Base-by-base conservation (phyloP, 352 stramenopile species). In the Globisporangium barbulae region DNA sequence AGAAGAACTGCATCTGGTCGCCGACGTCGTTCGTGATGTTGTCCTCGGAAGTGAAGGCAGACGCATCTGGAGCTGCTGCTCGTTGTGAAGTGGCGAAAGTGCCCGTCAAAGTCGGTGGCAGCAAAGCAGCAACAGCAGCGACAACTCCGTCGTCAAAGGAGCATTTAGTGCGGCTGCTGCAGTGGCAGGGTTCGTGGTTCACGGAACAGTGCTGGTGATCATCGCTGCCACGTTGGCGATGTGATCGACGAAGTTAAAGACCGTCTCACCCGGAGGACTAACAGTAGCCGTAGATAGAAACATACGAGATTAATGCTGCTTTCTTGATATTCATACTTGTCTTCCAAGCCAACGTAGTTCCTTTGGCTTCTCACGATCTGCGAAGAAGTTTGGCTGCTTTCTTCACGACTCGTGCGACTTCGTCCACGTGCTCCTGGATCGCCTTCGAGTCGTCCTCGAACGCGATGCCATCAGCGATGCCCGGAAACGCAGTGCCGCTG, bases 381-480 rank as follows among this genome's bases (percentile, higher is more conserved):
- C 42, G 19, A 1, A 48, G 21, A 19, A 48, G 5, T 9, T 58
- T 53, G 3, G 73, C 75, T n/a, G 75, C 78, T 7, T 53, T 65
- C 4, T 68, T n/a, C n/a, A n/a, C n/a, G n/a, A n/a, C n/a, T n/a
- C n/a, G n/a, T n/a, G n/a, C n/a, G n/a, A n/a, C 71, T 25, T 79
- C 76, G 31, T 77, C 55, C 6, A 88, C 70, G 44, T 88, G 76
- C 4, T 44, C 17, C 48, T 88, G 79, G 15, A 84, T 73, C 21
- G 37, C 55, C 12, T 55, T 59, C 0, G 67, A 45, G 37, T 62
- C 70, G 57, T 88, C 79, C 3, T 74, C 53, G 62, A 88, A 85
- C 28, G 65, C 65, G 44, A 85, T 73, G 19, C 60, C 66, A 44
- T 88, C 78, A 0, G 70, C 67, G 28, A 88, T 69, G 53, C 78